phyloP scores from a whole-genome alignment of 768 basidiomycete genomes.

The Lactarius trivialis region DNA sequence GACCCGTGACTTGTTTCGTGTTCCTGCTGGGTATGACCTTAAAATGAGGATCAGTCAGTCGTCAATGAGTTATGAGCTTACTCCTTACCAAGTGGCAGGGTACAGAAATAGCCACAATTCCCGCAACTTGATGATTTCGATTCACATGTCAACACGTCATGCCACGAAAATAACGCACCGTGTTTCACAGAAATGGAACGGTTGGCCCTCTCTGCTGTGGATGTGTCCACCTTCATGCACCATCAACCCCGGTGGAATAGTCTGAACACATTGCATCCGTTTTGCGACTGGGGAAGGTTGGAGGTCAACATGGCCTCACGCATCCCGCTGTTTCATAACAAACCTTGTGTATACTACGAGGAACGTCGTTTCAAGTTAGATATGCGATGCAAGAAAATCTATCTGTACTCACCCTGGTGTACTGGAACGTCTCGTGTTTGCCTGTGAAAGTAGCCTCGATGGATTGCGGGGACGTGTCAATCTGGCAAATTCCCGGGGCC shows the following conservation, averaged over 20 bases:
- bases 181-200: constrained; percentile 50
- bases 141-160: not conserved
- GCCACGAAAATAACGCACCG: constrained; percentile 29
- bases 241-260: constrained; percentile 38
- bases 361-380: not conserved
- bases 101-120: constrained; percentile 54
- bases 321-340: not conserved
- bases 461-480: constrained; percentile 51
- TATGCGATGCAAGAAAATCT: not conserved
- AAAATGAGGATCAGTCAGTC: not conserved
- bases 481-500: constrained; percentile 48
- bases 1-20: constrained; percentile 61
- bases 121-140: constrained; percentile 35
- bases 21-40: constrained; percentile 53
- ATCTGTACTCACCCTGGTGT: constrained; percentile 44
- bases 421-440: constrained; percentile 53
- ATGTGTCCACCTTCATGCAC: constrained; percentile 43
- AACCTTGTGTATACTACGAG: constrained; percentile 49
- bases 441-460: constrained; percentile 59
- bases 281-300: constrained; percentile 36
- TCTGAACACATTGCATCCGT: constrained; percentile 43
- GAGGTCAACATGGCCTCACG: not conserved
- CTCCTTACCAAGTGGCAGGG: constrained; percentile 43
- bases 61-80: not conserved
- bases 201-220: constrained; percentile 39